Percentiles rank a stretch among this genome's conserved stretches.
These are phyloP conservation scores for Margaritispora aquatica DNA, from an alignment of 495 filamentous ascomycete species.

Conservation along the genomic window DNA sequence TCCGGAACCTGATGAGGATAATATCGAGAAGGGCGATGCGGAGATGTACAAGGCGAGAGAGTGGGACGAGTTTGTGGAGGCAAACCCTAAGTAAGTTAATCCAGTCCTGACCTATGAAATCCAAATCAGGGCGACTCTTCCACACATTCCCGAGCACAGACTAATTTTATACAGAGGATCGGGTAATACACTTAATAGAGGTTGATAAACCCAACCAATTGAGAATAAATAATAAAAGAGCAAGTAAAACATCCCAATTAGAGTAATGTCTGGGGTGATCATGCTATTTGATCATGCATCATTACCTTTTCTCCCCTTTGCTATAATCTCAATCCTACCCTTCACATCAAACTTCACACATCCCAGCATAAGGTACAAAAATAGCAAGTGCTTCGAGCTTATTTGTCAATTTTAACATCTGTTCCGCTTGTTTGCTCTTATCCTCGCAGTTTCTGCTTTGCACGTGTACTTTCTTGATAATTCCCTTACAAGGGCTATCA, in stretches of 20 bases:
- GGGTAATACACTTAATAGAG: conserved; percentile 82
- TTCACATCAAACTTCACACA: too few species aligned
- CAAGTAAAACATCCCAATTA: not conserved
- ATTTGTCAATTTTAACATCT: too few species aligned
- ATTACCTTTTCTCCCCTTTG: too few species aligned
- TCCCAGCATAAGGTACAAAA: too few species aligned
- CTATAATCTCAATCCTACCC: too few species aligned
- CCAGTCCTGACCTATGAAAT: not conserved
- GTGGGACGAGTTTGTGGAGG: conserved; percentile 94
- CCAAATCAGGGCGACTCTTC: not conserved
- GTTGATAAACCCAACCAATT: conserved; percentile 4
- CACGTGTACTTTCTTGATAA: too few species aligned
- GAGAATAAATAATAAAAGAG: not conserved
- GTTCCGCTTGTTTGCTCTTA: too few species aligned
- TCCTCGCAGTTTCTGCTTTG: too few species aligned
- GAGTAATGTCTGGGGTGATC: too few species aligned
- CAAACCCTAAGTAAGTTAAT: conserved; percentile 61
- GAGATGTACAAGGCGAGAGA: conserved; percentile 90
- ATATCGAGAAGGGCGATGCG: conserved; percentile 73
- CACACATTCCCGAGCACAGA: not conserved
- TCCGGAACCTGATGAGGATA: conserved; percentile 80
- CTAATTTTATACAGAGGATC: conserved; percentile 44
- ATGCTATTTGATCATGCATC: too few species aligned
- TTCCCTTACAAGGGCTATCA: too few species aligned
- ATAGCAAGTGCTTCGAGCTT: too few species aligned